Base-by-base conservation (phyloP, 371 early-diverging fungal species). In the Mucor sp. region DNA sequence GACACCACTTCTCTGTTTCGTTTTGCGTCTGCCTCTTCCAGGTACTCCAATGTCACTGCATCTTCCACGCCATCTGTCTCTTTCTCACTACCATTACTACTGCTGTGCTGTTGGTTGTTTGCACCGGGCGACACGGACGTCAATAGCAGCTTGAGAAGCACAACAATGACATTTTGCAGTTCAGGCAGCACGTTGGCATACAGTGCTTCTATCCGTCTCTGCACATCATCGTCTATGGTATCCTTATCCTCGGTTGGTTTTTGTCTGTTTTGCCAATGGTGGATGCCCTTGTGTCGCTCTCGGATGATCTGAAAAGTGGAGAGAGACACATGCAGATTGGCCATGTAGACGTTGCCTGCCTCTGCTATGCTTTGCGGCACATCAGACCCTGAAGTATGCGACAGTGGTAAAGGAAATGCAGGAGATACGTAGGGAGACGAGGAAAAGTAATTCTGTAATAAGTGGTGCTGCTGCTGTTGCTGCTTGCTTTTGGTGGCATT, bases 1-100 rank as follows among this genome's bases (percentile, higher is more conserved):
- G 91, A 89, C 44, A 89, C 85, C 28, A 92, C 87, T 71, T 95
- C 95, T 48, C 86, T 81, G 65, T 91, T 86, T n/a, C 90, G 72
- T 17, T 69, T 66, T 25, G 69, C 53, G 67, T 91, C 89, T 1
- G 77, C 66, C 28, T 82, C 72, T 32, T 88, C 88, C n/a, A 87
- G 62, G 21, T 58, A 11, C 30, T 65, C 41, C 12, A 55, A 23
- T 44, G 30, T 58, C 37, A 17, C 59, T 19, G 21, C 15, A 44
- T 71, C 19, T 23, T 21, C 14, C 6, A 50, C 25, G 37, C 39
- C 67, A 21, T 44, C 14, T 1, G 33, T 33, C 7, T 1, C 33
- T 48, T 14, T 28, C 27, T 56, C 56, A 0, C 37, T 35, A 12
- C 37, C 12, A 35, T 30, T 14, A 6, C 12, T 19, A n/a, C 57